Base-by-base conservation (phyloP, 495 filamentous ascomycete species). In the Hypoxylon rickii region DNA sequence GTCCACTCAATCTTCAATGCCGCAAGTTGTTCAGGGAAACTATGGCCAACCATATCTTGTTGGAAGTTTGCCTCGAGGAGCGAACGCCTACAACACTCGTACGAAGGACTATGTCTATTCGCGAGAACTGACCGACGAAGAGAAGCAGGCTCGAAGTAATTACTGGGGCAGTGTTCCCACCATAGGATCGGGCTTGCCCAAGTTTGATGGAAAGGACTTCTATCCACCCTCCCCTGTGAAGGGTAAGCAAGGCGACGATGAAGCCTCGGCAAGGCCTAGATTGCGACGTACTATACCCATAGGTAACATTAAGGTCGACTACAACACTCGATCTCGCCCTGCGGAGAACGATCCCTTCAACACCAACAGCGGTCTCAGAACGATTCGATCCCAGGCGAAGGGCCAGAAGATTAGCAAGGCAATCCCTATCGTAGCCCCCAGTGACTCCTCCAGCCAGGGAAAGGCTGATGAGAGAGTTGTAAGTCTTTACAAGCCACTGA, bases 121-220 rank as follows among this genome's bases (percentile, higher is more conserved):
- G 16, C 64, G 79, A 44, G 65, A 70, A 7, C 52, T 82, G 33
- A 82, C 76, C 5, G 68, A 74, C 0, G 77, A 75, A 13, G 80
- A 82, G 57, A 66, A 70, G 16, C 71, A 73, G 16, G 76, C 80
- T 19, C 68, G 79, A 32, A 66, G 67, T 39, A 53, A 79, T 33
- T 82, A 82, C 53, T 82, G 79, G 79, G 78, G 76, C 29, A 70
- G 72, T 12, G 70, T 75, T 15, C 68, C 76, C 34, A 70, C 61
- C 41, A 64, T 65, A 16, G 65, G 70, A 31, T 63, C 58, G n/a
- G 77, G 79, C 11, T 58, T 83, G 13, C 80, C 80, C 24, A 82
- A 79, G 58, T 83, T 75, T 44, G 79, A 83, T 43, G 80, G 80
- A 1, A 79, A 79, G 62, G 72, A 82, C 50, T 83, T 83, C 61